Conservation (phyloP, 306 rosid genomes). For the Acacia confusa region DNA sequence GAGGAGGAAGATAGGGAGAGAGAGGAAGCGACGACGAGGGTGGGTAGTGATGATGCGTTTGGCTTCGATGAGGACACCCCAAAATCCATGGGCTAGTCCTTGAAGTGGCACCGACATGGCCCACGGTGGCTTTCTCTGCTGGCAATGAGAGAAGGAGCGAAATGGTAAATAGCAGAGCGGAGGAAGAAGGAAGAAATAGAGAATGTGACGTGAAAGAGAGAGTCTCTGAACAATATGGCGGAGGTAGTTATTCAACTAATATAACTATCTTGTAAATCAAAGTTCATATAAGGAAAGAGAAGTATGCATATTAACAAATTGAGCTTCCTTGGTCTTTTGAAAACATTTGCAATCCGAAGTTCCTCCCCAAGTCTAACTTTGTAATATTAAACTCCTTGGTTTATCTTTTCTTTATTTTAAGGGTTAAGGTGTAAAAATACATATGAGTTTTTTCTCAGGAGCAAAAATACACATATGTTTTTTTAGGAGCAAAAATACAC, state of each 20-base stretch:
- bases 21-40: slow-evolving; percentile 70
- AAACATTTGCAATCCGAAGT: too few relatives aligned
- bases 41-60: slow-evolving; percentile 70
- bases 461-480: too few relatives aligned
- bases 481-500: too few relatives aligned
- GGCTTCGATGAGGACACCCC: slow-evolving; percentile 50
- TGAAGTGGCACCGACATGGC: slow-evolving; percentile 2
- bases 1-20: slow-evolving; percentile 67
- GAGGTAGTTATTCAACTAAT: neutral
- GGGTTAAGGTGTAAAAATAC: too few relatives aligned
- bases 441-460: too few relatives aligned
- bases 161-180: neutral
- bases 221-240: neutral
- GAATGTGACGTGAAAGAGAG: neutral
- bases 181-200: neutral
- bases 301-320: too few relatives aligned
- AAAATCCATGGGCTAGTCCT: slow-evolving; percentile 27
- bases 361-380: too few relatives aligned
- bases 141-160: neutral
- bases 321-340: too few relatives aligned
- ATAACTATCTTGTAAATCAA: neutral
- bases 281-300: neutral
- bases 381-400: too few relatives aligned
- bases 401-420: too few relatives aligned
- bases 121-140: too few relatives aligned